These are phyloP conservation scores for Tetradesmus obliquus DNA, from an alignment of 139 green algal genomes.

Conservation along the genomic window DNA sequence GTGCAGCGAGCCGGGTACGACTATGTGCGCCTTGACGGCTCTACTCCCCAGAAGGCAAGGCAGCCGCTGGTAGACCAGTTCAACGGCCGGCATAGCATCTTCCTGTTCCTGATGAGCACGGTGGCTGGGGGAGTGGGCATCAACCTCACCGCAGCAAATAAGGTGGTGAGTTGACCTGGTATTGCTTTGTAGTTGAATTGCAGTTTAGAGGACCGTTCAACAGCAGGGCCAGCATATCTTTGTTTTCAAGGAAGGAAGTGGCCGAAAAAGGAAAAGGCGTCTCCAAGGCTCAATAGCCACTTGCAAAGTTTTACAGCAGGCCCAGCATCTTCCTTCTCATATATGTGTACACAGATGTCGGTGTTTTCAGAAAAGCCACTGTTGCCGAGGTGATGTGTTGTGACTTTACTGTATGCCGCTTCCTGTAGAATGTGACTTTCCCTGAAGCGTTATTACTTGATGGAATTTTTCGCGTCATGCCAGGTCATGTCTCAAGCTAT, in stretches of 20 bases:
- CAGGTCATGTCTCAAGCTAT: no score
- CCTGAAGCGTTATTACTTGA: no score
- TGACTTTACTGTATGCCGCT: no score
- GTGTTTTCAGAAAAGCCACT: neutral
- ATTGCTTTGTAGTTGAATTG: neutral
- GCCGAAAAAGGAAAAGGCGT: no score
- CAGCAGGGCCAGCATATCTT: no score
- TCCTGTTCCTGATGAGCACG: slow-evolving; percentile 81
- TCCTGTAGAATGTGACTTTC: no score
- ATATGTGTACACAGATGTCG: neutral
- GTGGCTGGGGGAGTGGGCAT: slow-evolving; percentile 78
- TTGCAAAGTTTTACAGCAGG: no score
- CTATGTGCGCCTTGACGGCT: slow-evolving; percentile 64
- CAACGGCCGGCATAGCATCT: slow-evolving; percentile 75
- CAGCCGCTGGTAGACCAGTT: slow-evolving; percentile 73
- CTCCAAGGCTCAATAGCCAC: no score
- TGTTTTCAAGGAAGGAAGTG: no score
- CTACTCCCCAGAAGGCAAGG: slow-evolving; percentile 53
- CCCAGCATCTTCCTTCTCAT: no score
- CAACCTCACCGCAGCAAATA: slow-evolving; percentile 64
- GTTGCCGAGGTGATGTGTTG: neutral
- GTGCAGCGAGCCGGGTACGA: slow-evolving; percentile 22
- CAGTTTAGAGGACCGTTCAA: no score
- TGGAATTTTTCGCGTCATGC: no score
- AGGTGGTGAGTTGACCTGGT: slow-evolving; percentile 57